phyloP scores from a whole-genome alignment of 169 alveolate genomes.

The Plasmodium blacklocki region DNA sequence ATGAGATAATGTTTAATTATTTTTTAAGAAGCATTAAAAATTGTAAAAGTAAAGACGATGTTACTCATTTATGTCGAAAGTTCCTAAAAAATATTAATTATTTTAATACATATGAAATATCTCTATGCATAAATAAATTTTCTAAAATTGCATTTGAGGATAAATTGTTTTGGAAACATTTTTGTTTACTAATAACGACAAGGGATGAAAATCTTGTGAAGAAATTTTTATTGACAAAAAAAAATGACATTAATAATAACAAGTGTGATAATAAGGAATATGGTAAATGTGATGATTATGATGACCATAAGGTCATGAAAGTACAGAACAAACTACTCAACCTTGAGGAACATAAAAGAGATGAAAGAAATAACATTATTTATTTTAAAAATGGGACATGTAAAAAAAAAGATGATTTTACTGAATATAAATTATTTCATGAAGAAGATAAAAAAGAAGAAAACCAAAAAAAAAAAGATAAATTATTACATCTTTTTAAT shows the following conservation, averaged over 20 bases:
- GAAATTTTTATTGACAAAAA: neutral
- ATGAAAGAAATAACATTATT: neutral
- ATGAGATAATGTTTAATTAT: constrained; percentile 51
- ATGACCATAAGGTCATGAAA: no score
- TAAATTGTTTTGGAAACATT: constrained; percentile 29
- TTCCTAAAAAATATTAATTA: constrained; percentile 31
- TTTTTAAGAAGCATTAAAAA: constrained; percentile 44
- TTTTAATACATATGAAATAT: constrained; percentile 55
- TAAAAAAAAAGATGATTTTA: neutral
- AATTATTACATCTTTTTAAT: constrained; percentile 12
- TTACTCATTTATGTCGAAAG: constrained; percentile 37
- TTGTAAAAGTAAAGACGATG: constrained; percentile 44
- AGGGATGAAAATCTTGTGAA: neutral
- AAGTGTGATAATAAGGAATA: neutral
- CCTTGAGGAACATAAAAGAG: neutral
- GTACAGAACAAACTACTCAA: no score
- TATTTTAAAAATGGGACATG: neutral
- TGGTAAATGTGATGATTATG: no score
- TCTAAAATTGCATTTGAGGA: constrained; percentile 38
- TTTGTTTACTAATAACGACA: constrained; percentile 52
- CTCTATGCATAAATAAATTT: constrained; percentile 54
- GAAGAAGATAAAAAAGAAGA: neutral
- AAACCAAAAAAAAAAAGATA: neutral
- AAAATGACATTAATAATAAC: neutral
- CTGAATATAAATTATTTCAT: no score